Evolutionary conservation across 75 land plant genomes (phyloP).

Genomic region (Pinus tabuliformis): DNA sequence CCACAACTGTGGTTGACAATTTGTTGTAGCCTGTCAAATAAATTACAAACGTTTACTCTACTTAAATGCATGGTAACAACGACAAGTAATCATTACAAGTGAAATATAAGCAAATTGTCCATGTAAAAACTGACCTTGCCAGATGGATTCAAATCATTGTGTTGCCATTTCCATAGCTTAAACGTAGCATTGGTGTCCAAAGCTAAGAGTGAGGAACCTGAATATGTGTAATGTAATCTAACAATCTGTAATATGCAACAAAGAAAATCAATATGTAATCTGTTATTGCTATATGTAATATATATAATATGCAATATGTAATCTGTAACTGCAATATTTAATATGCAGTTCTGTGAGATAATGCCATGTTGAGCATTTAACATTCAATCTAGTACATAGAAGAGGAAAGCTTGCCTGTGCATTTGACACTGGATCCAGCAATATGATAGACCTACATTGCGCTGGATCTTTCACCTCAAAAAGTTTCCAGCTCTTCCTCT

Average conservation of each 20-base stretch:
- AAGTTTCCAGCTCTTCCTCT: not conserved
- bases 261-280: not conserved
- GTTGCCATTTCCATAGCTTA: not conserved
- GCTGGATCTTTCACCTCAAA: not conserved
- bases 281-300: too few species aligned
- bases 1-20: conserved; percentile 40
- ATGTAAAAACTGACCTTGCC: not conserved
- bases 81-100: not conserved
- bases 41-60: not conserved
- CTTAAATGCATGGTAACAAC: not conserved
- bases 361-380: not conserved
- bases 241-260: conserved; percentile 4
- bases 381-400: not conserved
- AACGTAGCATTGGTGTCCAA: not conserved
- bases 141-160: not conserved
- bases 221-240: not conserved
- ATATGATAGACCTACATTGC: not conserved
- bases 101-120: not conserved
- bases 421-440: not conserved
- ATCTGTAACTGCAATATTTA: too few species aligned
- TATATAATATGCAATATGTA: too few species aligned
- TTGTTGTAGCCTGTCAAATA: conserved; percentile 40
- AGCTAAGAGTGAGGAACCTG: not conserved
- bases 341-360: not conserved
- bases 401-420: not conserved